Base-by-base conservation (phyloP, 352 stramenopile species). In the Pythium utonaiense region DNA sequence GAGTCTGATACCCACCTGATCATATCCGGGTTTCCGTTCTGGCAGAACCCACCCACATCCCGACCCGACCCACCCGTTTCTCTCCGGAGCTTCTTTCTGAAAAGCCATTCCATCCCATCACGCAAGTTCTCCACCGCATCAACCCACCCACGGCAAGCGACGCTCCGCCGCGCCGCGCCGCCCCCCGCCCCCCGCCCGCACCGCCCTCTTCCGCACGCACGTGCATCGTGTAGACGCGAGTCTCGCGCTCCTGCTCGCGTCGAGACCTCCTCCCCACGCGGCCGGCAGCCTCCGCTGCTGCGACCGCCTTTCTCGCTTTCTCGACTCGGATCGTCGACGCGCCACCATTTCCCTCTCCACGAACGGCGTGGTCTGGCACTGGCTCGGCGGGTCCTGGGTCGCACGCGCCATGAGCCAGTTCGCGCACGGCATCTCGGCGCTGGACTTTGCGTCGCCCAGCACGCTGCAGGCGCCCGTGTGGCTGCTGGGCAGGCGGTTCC, bases 361-460 rank as follows among this genome's bases (percentile, higher is more conserved):
- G 31, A 67, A 67, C 60, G 52, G 52, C 42, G 52, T 59, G 16
- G 53, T 62, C 22, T 69, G 62, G 62, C 60, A 74, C 49, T 56
- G 47, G 56, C 59, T 87, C 24, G 74, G 75, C 50, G 75, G 72
- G 51, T 70, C 69, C 25, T 64, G 60, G 54, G 48, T 85, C 38
- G 62, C 81, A 27, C 67, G 57, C 50, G 75, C 67, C 55, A 93
- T 93, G 83, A 80, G 77, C 57, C 84, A 93, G 57, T 92, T 93
- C 62, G 80, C 82, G 34, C 82, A 93, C 63, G 84, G 84, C 24
- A 93, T 93, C 61, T 88, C 77, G 38, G 75, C 80, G 34, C 68
- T 93, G 28, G 80, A 91, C 56, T 69, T 83, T 38, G 62, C 74
- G 36, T 55, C 70, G 10, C 61, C 73, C 17, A 36, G 53, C n/a